Evolutionary conservation across 352 stramenopile genomes (phyloP), one percentile per base, ranked within the genome.

Genomic region (Plasmopara viticola): DNA sequence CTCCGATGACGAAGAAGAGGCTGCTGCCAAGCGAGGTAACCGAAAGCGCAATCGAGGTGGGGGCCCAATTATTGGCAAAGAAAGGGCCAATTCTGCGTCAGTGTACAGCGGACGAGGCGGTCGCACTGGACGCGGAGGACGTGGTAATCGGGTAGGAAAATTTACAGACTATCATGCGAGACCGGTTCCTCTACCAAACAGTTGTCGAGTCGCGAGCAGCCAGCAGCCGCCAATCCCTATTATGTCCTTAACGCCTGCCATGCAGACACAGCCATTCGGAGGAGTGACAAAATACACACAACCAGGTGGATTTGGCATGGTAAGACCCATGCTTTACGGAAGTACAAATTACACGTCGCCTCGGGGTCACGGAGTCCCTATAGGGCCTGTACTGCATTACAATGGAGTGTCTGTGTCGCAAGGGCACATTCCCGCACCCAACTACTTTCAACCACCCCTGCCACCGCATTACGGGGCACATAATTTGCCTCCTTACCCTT

Each of bases 1-100:
- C 57, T 94, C 84, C 17, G 84, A 94, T 58, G 84, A 94, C 51
- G 84, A 94, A 58, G 74, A 76, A 0, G 84, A 94, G 45, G 76
- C 80, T 0, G 74, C 66, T 0, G 73, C 79, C 5, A 94, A 91
- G 62, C 67, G 74, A 20, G 53, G 70, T 33, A 83, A 86, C 44
- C 64, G 77, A 4, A 94, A 91, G 44, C 70, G 77, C 18, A 87
- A 83, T 51, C 74, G 75, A 8, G 64, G 62, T 9, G 69, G 55
- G 18, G 54, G 45, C 10, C 30, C 39, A 2, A n/a, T 12, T 13
- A 10, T 39, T 56, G 44, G 44, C 33, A 56, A 10, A 33, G 55
- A 65, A 42, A 25, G 45, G 31, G 33, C 46, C 33, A 30, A 20
- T 17, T 50, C 42, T 25, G 12, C 38, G n/a, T n/a, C 34, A 25